Conservation (phyloP, 768 basidiomycete species). For the Tricholoma matsutake region DNA sequence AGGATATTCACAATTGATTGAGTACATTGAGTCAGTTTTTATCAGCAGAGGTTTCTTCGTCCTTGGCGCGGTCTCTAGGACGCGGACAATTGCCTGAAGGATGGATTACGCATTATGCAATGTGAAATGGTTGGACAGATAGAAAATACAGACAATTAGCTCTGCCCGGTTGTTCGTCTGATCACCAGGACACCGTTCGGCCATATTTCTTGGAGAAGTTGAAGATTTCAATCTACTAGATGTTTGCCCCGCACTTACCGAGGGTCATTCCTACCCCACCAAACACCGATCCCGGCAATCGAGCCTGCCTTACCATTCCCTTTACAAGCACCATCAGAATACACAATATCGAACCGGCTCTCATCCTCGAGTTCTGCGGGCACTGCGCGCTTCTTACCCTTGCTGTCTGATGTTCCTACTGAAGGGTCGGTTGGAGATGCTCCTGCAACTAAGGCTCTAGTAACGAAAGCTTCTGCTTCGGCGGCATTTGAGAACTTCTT, state of each 20-base stretch:
- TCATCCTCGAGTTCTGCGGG: conserved; percentile 29
- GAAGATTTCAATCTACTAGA: neutral
- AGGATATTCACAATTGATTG: conserved; percentile 61
- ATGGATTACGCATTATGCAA: conserved; percentile 2
- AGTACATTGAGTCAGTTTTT: conserved; percentile 84
- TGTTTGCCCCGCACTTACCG: conserved; percentile 37
- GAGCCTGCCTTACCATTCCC: conserved; percentile 71
- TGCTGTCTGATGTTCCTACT: conserved; percentile 3
- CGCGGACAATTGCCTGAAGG: conserved; percentile 75
- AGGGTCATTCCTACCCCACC: conserved; percentile 72
- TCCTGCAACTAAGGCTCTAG: conserved; percentile 9
- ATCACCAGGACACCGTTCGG: conserved; percentile 77
- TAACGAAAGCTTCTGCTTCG: conserved; percentile 60
- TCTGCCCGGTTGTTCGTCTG: conserved; percentile 92
- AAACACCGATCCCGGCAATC: conserved; percentile 84
- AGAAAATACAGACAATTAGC: conserved; percentile 56
- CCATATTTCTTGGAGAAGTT: conserved; percentile 56
- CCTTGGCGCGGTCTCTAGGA: conserved; percentile 69
- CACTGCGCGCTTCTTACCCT: conserved; percentile 34
- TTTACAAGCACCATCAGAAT: conserved; percentile 85
- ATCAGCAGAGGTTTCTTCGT: conserved; percentile 60
- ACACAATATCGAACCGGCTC: conserved; percentile 52
- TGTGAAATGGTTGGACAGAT: neutral
- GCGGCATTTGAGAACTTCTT: conserved; percentile 60
- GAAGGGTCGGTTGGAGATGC: neutral